Conservation (phyloP, 805 yeast genomes). For the Saccharomycopsis fibuligera region DNA sequence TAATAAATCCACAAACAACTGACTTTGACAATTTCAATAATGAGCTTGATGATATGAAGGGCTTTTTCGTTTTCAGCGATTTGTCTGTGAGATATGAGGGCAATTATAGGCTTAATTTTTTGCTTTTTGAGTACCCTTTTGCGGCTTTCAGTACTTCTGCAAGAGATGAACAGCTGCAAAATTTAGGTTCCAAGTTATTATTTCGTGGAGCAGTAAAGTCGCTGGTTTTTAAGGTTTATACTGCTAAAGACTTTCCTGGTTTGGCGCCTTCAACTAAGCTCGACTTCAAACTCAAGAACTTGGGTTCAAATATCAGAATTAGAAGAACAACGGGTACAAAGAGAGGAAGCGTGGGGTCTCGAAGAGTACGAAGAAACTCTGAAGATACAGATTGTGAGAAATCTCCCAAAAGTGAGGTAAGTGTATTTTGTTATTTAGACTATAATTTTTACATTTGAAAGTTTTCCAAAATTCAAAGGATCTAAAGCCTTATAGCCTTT, state of each 20-base stretch:
- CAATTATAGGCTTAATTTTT: slow-evolving; percentile 26
- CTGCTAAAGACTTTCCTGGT: slow-evolving; percentile 31
- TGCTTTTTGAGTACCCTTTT: slow-evolving; percentile 25
- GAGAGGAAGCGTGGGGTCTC: slow-evolving; percentile 7
- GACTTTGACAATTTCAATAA: no score
- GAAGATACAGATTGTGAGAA: not conserved
- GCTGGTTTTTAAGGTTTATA: slow-evolving; percentile 26
- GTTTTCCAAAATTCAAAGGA: no score
- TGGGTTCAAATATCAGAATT: slow-evolving; percentile 13
- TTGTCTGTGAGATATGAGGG: slow-evolving; percentile 30
- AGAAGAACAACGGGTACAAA: slow-evolving; percentile 14
- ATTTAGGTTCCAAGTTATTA: not conserved
- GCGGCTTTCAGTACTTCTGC: not conserved
- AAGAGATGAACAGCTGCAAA: not conserved
- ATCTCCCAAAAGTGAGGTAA: no score
- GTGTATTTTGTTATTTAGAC: no score
- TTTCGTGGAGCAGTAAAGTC: slow-evolving; percentile 23
- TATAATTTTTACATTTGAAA: no score
- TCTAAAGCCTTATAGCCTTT: no score
- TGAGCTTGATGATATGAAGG: slow-evolving; percentile 20
- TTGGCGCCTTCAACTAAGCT: slow-evolving; percentile 27
- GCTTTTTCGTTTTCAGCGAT: slow-evolving; percentile 28
- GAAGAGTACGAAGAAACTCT: not conserved
- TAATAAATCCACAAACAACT: slow-evolving; percentile 20
- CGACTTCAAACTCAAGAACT: slow-evolving; percentile 9